Percentiles rank a stretch among this genome's conserved stretches.
These are phyloP conservation scores for Globisporangium nunn DNA, from an alignment of 352 stramenopile genomes.

Conservation along the genomic window DNA sequence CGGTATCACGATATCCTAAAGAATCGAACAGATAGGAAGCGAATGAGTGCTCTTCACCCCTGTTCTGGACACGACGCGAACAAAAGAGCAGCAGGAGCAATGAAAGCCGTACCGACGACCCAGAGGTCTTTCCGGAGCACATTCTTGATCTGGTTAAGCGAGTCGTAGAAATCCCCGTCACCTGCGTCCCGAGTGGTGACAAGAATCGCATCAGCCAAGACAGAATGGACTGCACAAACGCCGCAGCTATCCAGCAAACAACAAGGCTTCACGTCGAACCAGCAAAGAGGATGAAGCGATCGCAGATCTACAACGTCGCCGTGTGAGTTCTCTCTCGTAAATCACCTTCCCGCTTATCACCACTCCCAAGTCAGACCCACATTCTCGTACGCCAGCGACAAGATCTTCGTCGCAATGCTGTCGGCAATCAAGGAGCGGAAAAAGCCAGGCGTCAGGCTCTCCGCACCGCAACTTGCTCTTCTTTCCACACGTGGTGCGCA, in stretches of 20 bases:
- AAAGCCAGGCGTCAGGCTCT: not conserved
- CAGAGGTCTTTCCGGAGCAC: slow-evolving; percentile 80
- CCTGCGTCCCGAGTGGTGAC: slow-evolving; percentile 19
- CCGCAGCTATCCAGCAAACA: too few species aligned
- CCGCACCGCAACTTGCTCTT: slow-evolving; percentile 1
- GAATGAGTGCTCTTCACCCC: not conserved
- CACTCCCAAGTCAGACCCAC: slow-evolving; percentile 19
- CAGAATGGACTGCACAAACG: not conserved
- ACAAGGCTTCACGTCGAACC: slow-evolving; percentile 22
- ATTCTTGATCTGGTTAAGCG: slow-evolving; percentile 74
- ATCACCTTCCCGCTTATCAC: not conserved
- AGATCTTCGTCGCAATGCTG: slow-evolving; percentile 83
- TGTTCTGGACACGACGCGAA: not conserved
- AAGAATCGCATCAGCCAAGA: slow-evolving; percentile 4
- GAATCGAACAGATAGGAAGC: not conserved
- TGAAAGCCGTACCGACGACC: slow-evolving; percentile 59
- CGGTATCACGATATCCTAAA: slow-evolving; percentile 56
- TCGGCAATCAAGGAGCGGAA: not conserved
- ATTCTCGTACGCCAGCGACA: slow-evolving; percentile 81
- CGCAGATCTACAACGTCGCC: slow-evolving; percentile 45
- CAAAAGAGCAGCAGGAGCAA: not conserved
- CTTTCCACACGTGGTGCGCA: slow-evolving; percentile 13
- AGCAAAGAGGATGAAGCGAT: slow-evolving; percentile 77
- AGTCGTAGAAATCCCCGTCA: slow-evolving; percentile 85
- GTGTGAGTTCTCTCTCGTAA: slow-evolving; percentile 2